A percentile compares a stretch with the other conserved stretches of the same genome.
Conservation (phyloP, 2,329 filamentous ascomycete species). For the Aspergillus neotritici region DNA sequence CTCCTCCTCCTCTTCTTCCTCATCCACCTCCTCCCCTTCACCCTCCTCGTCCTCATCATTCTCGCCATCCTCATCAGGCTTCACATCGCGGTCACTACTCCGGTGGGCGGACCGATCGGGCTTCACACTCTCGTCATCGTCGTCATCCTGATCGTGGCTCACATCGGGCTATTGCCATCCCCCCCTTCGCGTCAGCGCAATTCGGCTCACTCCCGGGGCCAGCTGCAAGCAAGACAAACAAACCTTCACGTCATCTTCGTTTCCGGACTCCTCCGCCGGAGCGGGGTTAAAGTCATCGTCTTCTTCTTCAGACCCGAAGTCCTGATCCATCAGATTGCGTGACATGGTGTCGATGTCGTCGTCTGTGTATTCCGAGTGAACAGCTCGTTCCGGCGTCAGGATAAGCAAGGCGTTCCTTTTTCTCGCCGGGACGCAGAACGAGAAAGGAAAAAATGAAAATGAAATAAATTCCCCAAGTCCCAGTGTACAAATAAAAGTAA, state of each 20-base stretch:
- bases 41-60: conserved; percentile 51
- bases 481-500: too few relatives aligned
- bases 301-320: conserved; percentile 59
- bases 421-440: background rate
- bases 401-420: too few relatives aligned
- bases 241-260: conserved; percentile 48
- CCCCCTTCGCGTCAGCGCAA: conserved; percentile 15
- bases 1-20: conserved; percentile 40
- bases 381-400: too few relatives aligned
- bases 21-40: conserved; percentile 56
- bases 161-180: conserved; percentile 20
- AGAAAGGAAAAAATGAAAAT: background rate
- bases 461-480: too few relatives aligned
- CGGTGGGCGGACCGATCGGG: conserved; percentile 10
- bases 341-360: conserved; percentile 25
- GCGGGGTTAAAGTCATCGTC: conserved; percentile 87
- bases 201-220: conserved; percentile 8
- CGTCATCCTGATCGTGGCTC: conserved; percentile 24
- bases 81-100: conserved; percentile 33
- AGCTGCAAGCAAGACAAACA: conserved; percentile 18
- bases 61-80: conserved; percentile 35
- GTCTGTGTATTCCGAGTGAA: background rate
- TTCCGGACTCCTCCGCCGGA: conserved; percentile 67
- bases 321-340: conserved; percentile 45
- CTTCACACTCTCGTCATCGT: conserved; percentile 44